Base-by-base conservation (phyloP, 2,329 filamentous ascomycete genomes). In the Xylariales sp. region DNA sequence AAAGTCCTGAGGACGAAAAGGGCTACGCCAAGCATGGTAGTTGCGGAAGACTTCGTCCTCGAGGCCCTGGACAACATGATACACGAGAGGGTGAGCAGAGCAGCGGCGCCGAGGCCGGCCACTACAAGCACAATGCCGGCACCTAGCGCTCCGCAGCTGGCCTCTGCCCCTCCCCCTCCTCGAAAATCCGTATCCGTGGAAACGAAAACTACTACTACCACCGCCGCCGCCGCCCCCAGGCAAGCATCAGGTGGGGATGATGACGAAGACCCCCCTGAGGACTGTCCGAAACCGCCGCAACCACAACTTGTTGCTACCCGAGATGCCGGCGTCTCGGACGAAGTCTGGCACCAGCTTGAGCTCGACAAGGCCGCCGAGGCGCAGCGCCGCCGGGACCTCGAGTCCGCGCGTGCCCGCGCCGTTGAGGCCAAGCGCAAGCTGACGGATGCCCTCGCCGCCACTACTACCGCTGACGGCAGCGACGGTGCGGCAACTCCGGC, bases 291-390 rank as follows among this genome's bases (percentile, higher is more conserved):
- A 6, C 37, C 20, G 5, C 10, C 16, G 12, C 19, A 17, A 19
- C 40, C 23, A n/a, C 28, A n/a, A 15, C 39, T 6, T 2, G 2
- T 40, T 48, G 5, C 40, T 21, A 6, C 5, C 38, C 68, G 80
- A 11, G 82, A 86, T 41, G 54, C 64, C 0, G 74, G 74, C 0
- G 79, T 85, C 0, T 71, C 66, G 5, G 78, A 85, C 33, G 73
- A 59, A 5, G 60, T 76, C 2, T 86, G 81, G 82, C 58, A 69
- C 2, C 74, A 82, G 46, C 71, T 85, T 0, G 66, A 79, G 42
- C 49, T 42, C 2, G 76, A 83, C 54, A 62, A 56, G 15, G 44
- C 55, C 16, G 62, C 60, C 0, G 64, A 66, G 23, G 43, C 58
- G 2, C 14, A 33, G 17, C 30, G 30, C 2, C 14, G n/a, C 13